phyloP scores from a whole-genome alignment of 768 basidiomycete species.

The Phylloporus sp. region DNA sequence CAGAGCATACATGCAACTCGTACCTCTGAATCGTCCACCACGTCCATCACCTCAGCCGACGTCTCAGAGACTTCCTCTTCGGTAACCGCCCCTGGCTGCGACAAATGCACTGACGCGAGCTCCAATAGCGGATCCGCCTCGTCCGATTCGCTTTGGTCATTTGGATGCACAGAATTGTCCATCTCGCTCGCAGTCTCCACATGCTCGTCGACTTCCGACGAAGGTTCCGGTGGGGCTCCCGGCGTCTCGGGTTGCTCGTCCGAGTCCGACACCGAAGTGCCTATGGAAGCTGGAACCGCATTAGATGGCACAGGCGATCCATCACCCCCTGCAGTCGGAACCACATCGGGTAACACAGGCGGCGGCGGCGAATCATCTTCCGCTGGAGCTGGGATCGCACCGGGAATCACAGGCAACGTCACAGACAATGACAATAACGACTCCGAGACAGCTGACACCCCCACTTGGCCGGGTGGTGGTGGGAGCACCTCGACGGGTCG shows the following conservation, averaged over 20 bases:
- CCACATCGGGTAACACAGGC: too few species aligned
- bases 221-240: too few species aligned
- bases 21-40: conserved; percentile 14
- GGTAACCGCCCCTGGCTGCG: neutral
- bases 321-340: too few species aligned
- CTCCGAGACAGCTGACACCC: neutral
- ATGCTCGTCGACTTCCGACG: too few species aligned
- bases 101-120: conserved; percentile 25
- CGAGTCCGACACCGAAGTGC: too few species aligned
- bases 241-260: neutral
- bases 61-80: neutral
- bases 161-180: too few species aligned
- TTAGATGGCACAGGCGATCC: too few species aligned
- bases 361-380: too few species aligned
- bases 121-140: conserved; percentile 20
- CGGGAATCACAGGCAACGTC: neutral
- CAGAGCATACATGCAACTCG: neutral
- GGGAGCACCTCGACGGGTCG: neutral
- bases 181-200: too few species aligned
- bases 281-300: too few species aligned
- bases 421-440: neutral
- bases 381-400: neutral
- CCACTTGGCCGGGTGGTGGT: neutral
- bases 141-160: conserved; percentile 1
- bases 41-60: neutral